Evolutionary conservation across 805 yeast genomes (phyloP), one percentile per base, ranked within the genome.

Genomic region (Suhomyces tanzawaensis): DNA sequence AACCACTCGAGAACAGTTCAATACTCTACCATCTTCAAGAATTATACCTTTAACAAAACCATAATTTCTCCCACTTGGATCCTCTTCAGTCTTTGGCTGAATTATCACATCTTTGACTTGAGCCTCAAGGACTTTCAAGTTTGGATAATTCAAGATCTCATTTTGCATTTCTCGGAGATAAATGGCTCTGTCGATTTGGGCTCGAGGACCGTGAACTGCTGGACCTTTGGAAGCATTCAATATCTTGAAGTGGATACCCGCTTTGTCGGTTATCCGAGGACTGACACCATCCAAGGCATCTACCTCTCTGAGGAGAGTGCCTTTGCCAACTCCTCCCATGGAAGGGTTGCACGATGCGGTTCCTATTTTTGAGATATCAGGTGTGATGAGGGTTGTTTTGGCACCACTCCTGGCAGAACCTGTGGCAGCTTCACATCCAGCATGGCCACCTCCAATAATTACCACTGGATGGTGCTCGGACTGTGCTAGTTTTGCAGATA

Each of bases 291-390:
- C 99, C 31, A 93, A 65, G 0, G 99, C 98, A 67, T 93, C 99
- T 11, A 93, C 88, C 63, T 93, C 99, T 47, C 87, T 76, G 26
- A 93, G 65, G 29, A 93, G 65, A 0, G 96, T 91, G 12, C 99
- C 99, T 55, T 93, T 93, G 1, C 99, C 99, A 39, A 93, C 90
- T 45, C 99, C 99, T 25, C 99, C 99, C 83, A 89, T 86, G 29
- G 86, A 89, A 7, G 99, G 99, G 57, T 93, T 93, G 60, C 99
- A 93, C 1, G 96, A 88, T 15, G 97, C 93, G 0, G 95, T 85
- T 0, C 99, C 99, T 11, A 93, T 81, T 53, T 87, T 85, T 19
- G 69, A 57, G 23, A 79, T 53, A 32, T 71, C 74, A 1, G 96
- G 98, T 0, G 99, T 90, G 2, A 93, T 70, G 19, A 93, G 66